Conservation (phyloP, 2,329 filamentous ascomycete genomes). For the Eutypella sp. region DNA sequence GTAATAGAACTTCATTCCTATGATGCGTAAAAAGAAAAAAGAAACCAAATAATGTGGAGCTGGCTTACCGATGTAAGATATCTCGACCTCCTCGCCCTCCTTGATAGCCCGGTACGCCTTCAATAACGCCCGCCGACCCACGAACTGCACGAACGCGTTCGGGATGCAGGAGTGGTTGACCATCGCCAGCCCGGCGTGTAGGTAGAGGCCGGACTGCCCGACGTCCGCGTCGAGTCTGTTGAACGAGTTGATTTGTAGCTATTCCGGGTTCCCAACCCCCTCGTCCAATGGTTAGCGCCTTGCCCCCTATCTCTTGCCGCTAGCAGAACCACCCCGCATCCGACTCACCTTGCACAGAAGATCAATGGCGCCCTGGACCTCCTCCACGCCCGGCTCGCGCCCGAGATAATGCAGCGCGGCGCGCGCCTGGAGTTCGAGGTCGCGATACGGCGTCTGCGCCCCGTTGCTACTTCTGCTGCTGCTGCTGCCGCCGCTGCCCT, state of each 20-base stretch:
- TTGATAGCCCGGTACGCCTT: slow-evolving; percentile 45
- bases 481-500: slow-evolving; percentile 2
- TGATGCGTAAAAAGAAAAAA: neutral
- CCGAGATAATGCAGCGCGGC: slow-evolving; percentile 45
- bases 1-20: slow-evolving; percentile 2
- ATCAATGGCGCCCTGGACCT: slow-evolving; percentile 37
- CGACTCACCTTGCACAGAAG: slow-evolving; percentile 49
- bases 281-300: neutral
- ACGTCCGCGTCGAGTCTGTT: slow-evolving; percentile 50
- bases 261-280: neutral
- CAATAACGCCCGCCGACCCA: slow-evolving; percentile 46
- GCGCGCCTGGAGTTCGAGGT: slow-evolving; percentile 45
- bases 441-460: slow-evolving; percentile 39
- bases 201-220: slow-evolving; percentile 48
- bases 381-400: slow-evolving; percentile 29
- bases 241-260: slow-evolving; percentile 61
- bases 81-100: slow-evolving; percentile 51
- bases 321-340: neutral
- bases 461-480: too few species aligned
- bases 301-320: neutral
- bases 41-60: too few species aligned
- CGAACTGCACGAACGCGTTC: slow-evolving; percentile 54
- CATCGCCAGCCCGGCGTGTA: slow-evolving; percentile 53
- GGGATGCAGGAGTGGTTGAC: slow-evolving; percentile 59
- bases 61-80: slow-evolving; percentile 57